Base-by-base conservation (phyloP, 441 rosid genomes). In the Pelargonium citronellum region DNA sequence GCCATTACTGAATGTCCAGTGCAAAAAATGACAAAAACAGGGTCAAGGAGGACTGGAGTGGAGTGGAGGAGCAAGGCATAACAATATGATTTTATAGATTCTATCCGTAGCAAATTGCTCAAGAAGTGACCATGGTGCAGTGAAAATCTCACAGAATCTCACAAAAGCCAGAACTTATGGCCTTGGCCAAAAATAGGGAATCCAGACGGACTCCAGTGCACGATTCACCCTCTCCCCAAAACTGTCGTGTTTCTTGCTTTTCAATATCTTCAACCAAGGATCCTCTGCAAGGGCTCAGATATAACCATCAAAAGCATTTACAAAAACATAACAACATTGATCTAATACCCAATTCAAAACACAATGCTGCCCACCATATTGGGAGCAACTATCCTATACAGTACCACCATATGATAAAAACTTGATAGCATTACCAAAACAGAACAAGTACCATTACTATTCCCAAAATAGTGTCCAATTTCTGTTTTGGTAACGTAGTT, bases 1-100 rank as follows among this genome's bases (percentile, higher is more conserved):
- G 41, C 41, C 71, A 73, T 82, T 76, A 69, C 77, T 79, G 83
- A 67, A 66, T 67, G 72, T 75, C 77, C 67, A 69, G 68, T 64
- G 75, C 75, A 66, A 30, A 30, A 27, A 51, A 64, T 66, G 62
- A 77, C 62, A 76, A 73, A 24, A 62, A 41, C 73, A 51, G 11
- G 44, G 27, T 37, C 17, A 62, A 53, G 72, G 53, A 63, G n/a
- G 39, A 19, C 61, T 15, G 30, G 7, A 2, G 17, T 43, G 20
- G 49, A 65, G n/a, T 7, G 41, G 13, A 63, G 49, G 53, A 19
- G 34, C 10, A 55, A 17, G 20, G 11, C 3, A 55, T 7, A 17
- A 16, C 17, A 55, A 15, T 0, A 55, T 15, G 9, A 55, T 37
- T 37, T 37, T 37, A 37, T 37, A 37, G 41, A 37, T 37, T 37